Evolutionary conservation across 2,329 filamentous ascomycete genomes (phyloP), one percentile per base, ranked within the genome.

Genomic region (Penicillium sp.): DNA sequence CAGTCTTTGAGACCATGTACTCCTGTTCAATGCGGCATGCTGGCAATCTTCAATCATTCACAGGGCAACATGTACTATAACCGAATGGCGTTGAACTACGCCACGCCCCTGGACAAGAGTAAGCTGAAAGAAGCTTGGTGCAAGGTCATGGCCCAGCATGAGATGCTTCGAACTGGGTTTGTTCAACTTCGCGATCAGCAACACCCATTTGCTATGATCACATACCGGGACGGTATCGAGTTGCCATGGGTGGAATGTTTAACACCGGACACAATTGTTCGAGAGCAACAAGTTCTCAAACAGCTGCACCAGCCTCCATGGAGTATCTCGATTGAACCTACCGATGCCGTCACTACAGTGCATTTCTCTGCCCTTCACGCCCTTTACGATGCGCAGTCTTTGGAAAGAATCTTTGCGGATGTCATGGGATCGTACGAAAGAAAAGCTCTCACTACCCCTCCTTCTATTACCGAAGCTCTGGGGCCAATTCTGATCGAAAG

Each of bases 381-480:
- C 0, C 78, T 97, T 0, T 97, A 96, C 65, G 93, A 97, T 77
- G 93, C 92, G 0, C 82, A 86, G 41, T 92, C 91, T 9, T 77
- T 97, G 11, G 79, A 84, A 3, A 69, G 80, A 0, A 81, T 97
- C 1, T 75, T 96, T 2, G 69, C 78, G 0, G 85, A 89, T 64
- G 78, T 96, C 13, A 67, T 75, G 2, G 67, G 65, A 37, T 67
- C 73, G 11, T 79, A 84, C 36, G 59, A 68, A 9, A 72, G 68
- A 4, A 59, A 68, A 2, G 11, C 57, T 2, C 52, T 76, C 1
- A 52, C 59, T 1, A 49, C 60, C 7, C 61, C 69, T 3, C 47
- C 68, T n/a, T 63, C 77, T 3, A 72, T 86, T 18, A 76, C 79
- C 7, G 63, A 72, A 40, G 67, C 81, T 14, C 69, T 85, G 7